Base-by-base conservation (phyloP, 306 rosid species). In the Echinosophora koreensis region DNA sequence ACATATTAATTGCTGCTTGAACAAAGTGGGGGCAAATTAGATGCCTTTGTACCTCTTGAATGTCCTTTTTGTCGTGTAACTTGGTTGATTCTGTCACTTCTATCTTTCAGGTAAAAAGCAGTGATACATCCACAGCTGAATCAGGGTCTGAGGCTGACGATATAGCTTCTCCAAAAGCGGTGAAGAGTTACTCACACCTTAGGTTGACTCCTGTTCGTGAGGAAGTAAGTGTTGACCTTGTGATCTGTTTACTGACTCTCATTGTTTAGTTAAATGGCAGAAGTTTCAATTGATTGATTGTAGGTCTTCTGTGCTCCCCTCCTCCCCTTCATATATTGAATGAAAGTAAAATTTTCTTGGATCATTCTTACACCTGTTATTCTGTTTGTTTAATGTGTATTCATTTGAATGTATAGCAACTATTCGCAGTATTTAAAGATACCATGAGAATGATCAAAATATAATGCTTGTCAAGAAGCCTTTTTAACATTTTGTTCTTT, bases 101-200 rank as follows among this genome's bases (percentile, higher is more conserved):
- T 27, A 74, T 67, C 28, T 71, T 80, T 84, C 88, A 95, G 97
- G 88, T 90, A 57, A 92, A 89, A 84, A 85, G 97, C 50, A 92
- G 99, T 42, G 99, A 95, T 81, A 92, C 99, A 73, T 95, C 99
- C 30, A 95, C 99, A 66, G 97, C 97, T 73, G 99, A 95, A 87
- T 95, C 99, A 7, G 97, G 99, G 69, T 95, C 97, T 56, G 99
- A 95, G 82, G 97, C 99, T 38, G 97, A 95, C 82, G 97, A 95
- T 54, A 83, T 95, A 62, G 91, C 90, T 69, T 90, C 97, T 74
- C 99, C 99, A 28, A 88, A 90, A 85, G 90, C 90, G 9, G 60
- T 74, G 74, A 92, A 90, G 85, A 92, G 74, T 80, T 92, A 83
- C 82, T 87, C 99, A 69, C 90, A 92, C 84, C 89, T 95, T 62